These are phyloP conservation scores for Alternaria consortialis DNA, from an alignment of 2,329 filamentous ascomycete species.

Conservation along the genomic window DNA sequence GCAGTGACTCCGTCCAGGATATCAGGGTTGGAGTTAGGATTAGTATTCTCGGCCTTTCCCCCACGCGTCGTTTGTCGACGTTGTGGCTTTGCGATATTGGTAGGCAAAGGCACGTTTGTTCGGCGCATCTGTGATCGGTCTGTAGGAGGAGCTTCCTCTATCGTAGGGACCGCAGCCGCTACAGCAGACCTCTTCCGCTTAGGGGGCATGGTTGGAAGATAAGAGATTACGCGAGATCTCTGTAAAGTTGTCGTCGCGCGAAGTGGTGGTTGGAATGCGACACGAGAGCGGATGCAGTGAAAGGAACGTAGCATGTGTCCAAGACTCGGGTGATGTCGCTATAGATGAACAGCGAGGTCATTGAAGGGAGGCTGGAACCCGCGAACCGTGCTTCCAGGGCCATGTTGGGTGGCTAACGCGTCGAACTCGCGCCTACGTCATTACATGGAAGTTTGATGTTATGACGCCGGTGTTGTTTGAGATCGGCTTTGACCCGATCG, in stretches of 20 bases:
- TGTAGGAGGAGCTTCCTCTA: slow-evolving; percentile 15
- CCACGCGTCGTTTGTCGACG: slow-evolving; percentile 42
- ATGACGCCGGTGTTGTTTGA: slow-evolving; percentile 20
- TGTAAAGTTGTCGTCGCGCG: slow-evolving; percentile 21
- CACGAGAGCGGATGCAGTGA: slow-evolving; percentile 24
- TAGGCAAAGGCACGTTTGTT: slow-evolving; percentile 37
- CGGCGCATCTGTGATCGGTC: slow-evolving; percentile 30
- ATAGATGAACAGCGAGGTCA: slow-evolving; percentile 5
- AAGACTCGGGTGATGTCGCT: slow-evolving; percentile 14
- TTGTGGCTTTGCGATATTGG: slow-evolving; percentile 28
- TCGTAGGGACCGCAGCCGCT: slow-evolving; percentile 26
- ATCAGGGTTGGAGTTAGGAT: slow-evolving; percentile 51
- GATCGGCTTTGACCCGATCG: slow-evolving; percentile 21
- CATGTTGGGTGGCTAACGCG: slow-evolving; percentile 31
- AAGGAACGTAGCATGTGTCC: slow-evolving; percentile 43
- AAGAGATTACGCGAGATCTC: slow-evolving; percentile 15
- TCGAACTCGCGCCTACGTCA: slow-evolving; percentile 36
- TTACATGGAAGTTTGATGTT: slow-evolving; percentile 18
- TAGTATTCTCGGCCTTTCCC: slow-evolving; percentile 30
- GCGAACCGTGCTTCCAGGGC: slow-evolving; percentile 15
- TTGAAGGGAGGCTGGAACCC: slow-evolving; percentile 9
- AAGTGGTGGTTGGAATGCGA: slow-evolving; percentile 26
- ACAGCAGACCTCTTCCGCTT: slow-evolving; percentile 45
- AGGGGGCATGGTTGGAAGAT: slow-evolving; percentile 31
- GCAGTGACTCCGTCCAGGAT: slow-evolving; percentile 55